These are phyloP conservation scores for Castanea sativa DNA, from an alignment of 306 rosid genomes.

Conservation along the genomic window DNA sequence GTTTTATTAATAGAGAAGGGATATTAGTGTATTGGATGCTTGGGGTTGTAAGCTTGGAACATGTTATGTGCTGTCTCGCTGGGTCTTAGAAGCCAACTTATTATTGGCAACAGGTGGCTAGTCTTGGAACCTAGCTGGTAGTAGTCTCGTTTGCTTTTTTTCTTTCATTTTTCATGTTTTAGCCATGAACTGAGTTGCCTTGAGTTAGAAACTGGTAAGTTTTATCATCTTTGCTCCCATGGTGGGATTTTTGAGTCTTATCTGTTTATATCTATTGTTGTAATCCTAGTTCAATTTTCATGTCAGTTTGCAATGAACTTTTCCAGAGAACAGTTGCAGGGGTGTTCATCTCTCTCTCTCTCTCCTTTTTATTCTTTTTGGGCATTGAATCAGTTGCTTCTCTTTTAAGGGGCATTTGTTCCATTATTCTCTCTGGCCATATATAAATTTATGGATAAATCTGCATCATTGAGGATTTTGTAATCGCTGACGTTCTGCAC, in stretches of 20 bases:
- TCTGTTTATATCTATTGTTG: constrained; percentile 39
- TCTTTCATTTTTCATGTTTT: constrained; percentile 29
- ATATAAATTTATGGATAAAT: neutral
- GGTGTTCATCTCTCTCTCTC: neutral
- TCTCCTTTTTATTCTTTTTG: neutral
- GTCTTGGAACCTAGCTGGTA: constrained; percentile 33
- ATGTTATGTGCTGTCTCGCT: constrained; percentile 26
- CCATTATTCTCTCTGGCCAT: neutral
- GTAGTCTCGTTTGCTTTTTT: constrained; percentile 35
- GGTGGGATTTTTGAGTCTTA: constrained; percentile 46
- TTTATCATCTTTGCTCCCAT: constrained; percentile 24
- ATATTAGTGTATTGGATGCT: constrained; percentile 45
- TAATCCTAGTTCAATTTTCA: constrained; percentile 10
- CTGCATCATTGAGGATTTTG: neutral
- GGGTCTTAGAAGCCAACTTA: constrained; percentile 48
- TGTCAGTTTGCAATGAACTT: neutral
- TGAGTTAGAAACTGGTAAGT: constrained; percentile 32
- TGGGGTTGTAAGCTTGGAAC: constrained; percentile 42
- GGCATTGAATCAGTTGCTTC: neutral
- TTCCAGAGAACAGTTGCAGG: neutral
- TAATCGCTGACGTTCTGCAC: neutral
- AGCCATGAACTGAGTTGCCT: constrained; percentile 47
- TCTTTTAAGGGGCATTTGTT: neutral
- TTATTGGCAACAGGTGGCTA: constrained; percentile 40
- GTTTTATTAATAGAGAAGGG: constrained; percentile 27